Conservation (phyloP, 495 filamentous ascomycete genomes). For the Penicillium pancosmium region DNA sequence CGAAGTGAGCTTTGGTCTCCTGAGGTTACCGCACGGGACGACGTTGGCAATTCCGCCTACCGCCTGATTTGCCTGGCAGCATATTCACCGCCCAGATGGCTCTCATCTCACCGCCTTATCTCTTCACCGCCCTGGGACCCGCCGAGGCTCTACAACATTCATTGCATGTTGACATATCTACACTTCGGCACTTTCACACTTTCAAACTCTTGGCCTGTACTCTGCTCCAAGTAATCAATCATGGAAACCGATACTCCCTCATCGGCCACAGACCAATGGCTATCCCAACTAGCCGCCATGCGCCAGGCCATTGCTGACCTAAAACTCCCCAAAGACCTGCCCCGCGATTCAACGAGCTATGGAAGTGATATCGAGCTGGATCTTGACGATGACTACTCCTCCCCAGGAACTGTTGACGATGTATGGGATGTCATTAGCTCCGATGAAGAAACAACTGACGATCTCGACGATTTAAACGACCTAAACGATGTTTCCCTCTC, state of each 20-base stretch:
- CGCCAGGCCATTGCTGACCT: conserved; percentile 70
- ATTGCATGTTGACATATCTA: neutral
- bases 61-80: conserved; percentile 16
- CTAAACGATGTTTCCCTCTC: conserved; percentile 18
- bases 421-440: conserved; percentile 90
- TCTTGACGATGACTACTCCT: conserved; percentile 64
- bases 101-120: conserved; percentile 4
- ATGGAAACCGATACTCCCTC: conserved; percentile 38
- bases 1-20: conserved; percentile 13
- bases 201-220: too few relatives aligned
- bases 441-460: conserved; percentile 61
- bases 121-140: neutral
- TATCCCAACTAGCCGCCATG: conserved; percentile 71
- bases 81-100: conserved; percentile 12
- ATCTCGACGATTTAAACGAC: conserved; percentile 40
- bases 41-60: conserved; percentile 20
- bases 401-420: conserved; percentile 68
- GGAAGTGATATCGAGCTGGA: conserved; percentile 61
- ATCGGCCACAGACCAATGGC: conserved; percentile 65
- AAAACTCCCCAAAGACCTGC: conserved; percentile 55
- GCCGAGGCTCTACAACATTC: neutral
- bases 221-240: neutral
- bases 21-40: conserved; percentile 21
- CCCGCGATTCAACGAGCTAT: conserved; percentile 45
- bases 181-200: too few relatives aligned